These are phyloP conservation scores for Platanus orientalis DNA, from an alignment of 164 flowering plant species.

Conservation along the genomic window DNA sequence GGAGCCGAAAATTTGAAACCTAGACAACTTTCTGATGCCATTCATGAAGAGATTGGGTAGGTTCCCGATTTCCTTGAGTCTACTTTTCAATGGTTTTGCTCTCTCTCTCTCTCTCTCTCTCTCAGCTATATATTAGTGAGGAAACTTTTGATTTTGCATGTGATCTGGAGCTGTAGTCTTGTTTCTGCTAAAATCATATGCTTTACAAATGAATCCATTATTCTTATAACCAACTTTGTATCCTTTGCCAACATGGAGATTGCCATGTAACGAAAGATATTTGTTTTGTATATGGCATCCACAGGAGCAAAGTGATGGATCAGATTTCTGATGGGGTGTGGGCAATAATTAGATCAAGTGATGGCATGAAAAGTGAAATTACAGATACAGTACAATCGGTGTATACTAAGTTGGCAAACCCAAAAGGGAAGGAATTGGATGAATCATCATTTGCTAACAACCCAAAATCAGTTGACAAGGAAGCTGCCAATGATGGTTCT, in stretches of 20 bases:
- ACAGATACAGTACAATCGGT: constrained; percentile 71
- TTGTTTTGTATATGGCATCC: constrained; percentile 9
- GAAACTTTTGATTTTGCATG: background rate
- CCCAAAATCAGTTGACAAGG: constrained; percentile 20
- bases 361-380: constrained; percentile 80
- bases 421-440: constrained; percentile 32
- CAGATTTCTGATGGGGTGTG: constrained; percentile 75
- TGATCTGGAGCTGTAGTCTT: no score
- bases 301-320: constrained; percentile 52
- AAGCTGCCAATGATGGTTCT: constrained; percentile 20
- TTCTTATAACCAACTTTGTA: background rate
- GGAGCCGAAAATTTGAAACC: constrained; percentile 79
- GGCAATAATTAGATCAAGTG: constrained; percentile 66
- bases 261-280: constrained; percentile 3
- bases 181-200: no score
- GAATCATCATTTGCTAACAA: constrained; percentile 19
- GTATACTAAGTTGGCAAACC: constrained; percentile 51
- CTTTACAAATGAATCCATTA: background rate
- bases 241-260: background rate
- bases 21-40: constrained; percentile 82
- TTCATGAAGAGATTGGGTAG: constrained; percentile 75
- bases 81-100: background rate
- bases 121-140: no score
- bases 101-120: background rate
- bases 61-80: constrained; percentile 12